Evolutionary conservation across 1,284 basidiomycete species (phyloP).

Genomic region (Ustilago esculenta): DNA sequence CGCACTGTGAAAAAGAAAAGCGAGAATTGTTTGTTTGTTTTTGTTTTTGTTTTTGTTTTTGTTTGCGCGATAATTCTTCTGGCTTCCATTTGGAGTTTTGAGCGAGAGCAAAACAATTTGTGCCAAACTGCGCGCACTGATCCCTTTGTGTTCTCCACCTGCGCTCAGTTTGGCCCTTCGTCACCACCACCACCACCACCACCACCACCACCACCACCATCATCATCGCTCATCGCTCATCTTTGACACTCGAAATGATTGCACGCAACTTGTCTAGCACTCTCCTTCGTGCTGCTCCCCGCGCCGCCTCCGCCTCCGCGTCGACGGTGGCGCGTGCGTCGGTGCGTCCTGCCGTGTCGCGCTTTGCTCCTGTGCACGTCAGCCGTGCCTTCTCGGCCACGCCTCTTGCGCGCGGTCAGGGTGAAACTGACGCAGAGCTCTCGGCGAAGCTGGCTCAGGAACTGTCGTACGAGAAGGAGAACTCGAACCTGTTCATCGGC

Average conservation of each 20-base stretch:
- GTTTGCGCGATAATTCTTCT: too few relatives aligned
- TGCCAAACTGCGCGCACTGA: slow-evolving; percentile 10
- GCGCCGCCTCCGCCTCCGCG: slow-evolving; percentile 1
- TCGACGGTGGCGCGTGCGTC: slow-evolving; percentile 5
- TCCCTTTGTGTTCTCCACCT: slow-evolving; percentile 14
- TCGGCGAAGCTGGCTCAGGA: slow-evolving; percentile 82
- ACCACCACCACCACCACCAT: slow-evolving; percentile 2
- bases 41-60: too few relatives aligned
- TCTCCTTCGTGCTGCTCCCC: slow-evolving; percentile 14
- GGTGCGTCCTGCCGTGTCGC: slow-evolving; percentile 2
- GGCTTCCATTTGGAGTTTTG: slow-evolving; percentile 20
- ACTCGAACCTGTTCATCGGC: slow-evolving; percentile 42
- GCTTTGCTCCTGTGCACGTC: neutral
- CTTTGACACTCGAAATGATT: too few relatives aligned
- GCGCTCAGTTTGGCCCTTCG: too few relatives aligned
- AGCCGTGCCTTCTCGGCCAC: slow-evolving; percentile 21
- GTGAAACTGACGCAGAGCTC: slow-evolving; percentile 77
- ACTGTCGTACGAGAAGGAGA: slow-evolving; percentile 83
- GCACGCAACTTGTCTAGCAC: slow-evolving; percentile 21
- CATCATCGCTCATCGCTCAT: neutral
- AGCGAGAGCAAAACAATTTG: slow-evolving; percentile 3
- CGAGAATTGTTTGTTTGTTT: too few relatives aligned
- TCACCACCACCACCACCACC: slow-evolving; percentile 1
- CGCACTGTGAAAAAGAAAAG: too few relatives aligned
- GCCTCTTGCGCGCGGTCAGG: slow-evolving; percentile 18